phyloP scores from a whole-genome alignment of 2,329 filamentous ascomycete species.

The Aspergillus luchuensis region DNA sequence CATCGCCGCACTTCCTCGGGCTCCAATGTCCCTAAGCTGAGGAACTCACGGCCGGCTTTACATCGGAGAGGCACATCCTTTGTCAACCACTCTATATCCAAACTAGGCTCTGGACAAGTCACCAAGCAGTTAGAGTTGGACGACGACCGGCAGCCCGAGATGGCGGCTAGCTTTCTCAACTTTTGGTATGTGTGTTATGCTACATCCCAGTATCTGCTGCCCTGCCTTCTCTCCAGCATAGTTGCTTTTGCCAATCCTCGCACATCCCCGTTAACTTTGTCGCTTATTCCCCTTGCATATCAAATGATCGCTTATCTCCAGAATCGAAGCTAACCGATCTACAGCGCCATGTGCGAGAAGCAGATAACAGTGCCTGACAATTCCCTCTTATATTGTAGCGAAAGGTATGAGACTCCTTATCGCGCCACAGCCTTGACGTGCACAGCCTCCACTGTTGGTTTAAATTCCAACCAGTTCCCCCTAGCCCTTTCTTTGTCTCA shows the following conservation, averaged over 20 bases:
- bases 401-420: conserved; percentile 53
- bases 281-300: conserved; percentile 22
- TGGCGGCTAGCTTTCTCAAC: conserved; percentile 49
- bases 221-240: conserved; percentile 21
- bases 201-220: conserved; percentile 2
- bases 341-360: conserved; percentile 65
- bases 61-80: conserved; percentile 39
- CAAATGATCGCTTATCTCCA: conserved; percentile 23
- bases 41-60: conserved; percentile 32
- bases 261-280: conserved; percentile 16
- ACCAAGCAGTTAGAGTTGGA: conserved; percentile 24
- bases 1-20: conserved; percentile 39
- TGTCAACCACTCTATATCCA: conserved; percentile 34
- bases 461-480: conserved; percentile 14
- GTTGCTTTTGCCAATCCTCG: conserved; percentile 12
- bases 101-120: conserved; percentile 34
- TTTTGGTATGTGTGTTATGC: conserved; percentile 45
- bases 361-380: conserved; percentile 65
- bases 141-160: conserved; percentile 37
- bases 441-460: conserved; percentile 10
- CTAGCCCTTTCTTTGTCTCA: conserved; percentile 5
- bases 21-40: conserved; percentile 36
- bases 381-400: conserved; percentile 64
- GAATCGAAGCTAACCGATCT: conserved; percentile 30
- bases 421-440: conserved; percentile 11